A percentile compares a stretch with the other conserved stretches of the same genome.
Conservation (phyloP, 1,284 basidiomycete species). For the Trichosporon sp. region DNA sequence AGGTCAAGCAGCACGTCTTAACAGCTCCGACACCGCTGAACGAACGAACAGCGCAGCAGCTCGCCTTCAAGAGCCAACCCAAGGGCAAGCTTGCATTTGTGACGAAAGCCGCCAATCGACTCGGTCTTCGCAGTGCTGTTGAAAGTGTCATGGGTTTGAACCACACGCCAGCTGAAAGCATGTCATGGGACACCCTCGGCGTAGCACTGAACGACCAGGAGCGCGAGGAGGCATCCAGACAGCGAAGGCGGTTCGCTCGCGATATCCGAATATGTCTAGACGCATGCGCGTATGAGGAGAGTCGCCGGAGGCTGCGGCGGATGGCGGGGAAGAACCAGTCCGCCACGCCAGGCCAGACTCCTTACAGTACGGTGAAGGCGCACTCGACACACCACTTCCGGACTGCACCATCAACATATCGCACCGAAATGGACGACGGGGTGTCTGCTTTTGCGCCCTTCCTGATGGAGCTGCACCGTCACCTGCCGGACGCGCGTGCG, state of each 20-base stretch:
- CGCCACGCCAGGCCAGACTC: not conserved
- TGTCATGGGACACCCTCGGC: slow-evolving; percentile 15
- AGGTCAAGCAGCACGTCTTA: slow-evolving; percentile 38
- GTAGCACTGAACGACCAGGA: slow-evolving; percentile 27
- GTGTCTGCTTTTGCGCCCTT: slow-evolving; percentile 41
- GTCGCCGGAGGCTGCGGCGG: slow-evolving; percentile 24
- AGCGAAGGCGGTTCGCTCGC: slow-evolving; percentile 37
- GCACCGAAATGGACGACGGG: slow-evolving; percentile 4
- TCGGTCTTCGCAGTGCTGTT: slow-evolving; percentile 38
- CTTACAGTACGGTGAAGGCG: not conserved
- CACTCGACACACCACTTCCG: slow-evolving; percentile 6
- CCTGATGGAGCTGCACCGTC: slow-evolving; percentile 36
- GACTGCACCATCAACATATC: not conserved
- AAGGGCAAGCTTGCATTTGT: slow-evolving; percentile 27
- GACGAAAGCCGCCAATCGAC: slow-evolving; percentile 27
- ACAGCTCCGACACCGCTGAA: slow-evolving; percentile 27
- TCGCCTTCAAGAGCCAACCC: slow-evolving; percentile 11
- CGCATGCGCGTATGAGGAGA: slow-evolving; percentile 36
- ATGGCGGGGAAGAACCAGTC: slow-evolving; percentile 4
- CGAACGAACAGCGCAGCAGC: slow-evolving; percentile 13
- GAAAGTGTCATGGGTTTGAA: slow-evolving; percentile 37
- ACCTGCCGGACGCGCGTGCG: slow-evolving; percentile 36
- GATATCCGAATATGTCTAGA: slow-evolving; percentile 40
- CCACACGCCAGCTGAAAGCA: slow-evolving; percentile 21
- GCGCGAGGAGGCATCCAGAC: slow-evolving; percentile 35